Evolutionary conservation across 768 basidiomycete species (phyloP).

Genomic region (Trametes cingulata): DNA sequence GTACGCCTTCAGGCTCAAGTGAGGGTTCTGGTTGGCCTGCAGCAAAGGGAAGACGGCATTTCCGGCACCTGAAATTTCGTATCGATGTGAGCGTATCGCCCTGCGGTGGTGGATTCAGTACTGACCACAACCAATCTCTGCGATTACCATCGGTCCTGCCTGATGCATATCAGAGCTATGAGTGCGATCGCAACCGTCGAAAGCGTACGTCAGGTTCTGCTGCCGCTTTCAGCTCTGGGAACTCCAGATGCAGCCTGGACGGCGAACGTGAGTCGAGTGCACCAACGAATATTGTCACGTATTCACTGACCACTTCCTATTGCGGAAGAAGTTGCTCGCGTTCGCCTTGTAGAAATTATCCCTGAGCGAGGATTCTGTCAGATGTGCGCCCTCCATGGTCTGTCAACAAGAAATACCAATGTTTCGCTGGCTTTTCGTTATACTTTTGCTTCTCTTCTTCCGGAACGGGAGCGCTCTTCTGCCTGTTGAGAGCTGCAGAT

Average conservation of each 20-base stretch:
- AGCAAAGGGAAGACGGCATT: constrained; percentile 92
- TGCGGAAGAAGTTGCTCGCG: constrained; percentile 86
- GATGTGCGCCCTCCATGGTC: background rate
- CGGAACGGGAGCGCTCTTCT: constrained; percentile 72
- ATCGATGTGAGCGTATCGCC: background rate
- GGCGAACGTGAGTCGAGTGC: background rate
- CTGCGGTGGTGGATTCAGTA: constrained; percentile 2
- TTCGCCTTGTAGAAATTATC: constrained; percentile 92
- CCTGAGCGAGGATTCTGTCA: constrained; percentile 46
- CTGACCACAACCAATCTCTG: constrained; percentile 91
- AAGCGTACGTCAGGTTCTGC: constrained; percentile 59
- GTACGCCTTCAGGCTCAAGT: constrained; percentile 73
- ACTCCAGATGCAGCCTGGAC: constrained; percentile 86
- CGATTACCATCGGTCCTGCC: constrained; percentile 77
- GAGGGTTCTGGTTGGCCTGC: constrained; percentile 77
- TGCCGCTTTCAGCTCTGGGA: constrained; percentile 80
- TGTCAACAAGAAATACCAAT: constrained; percentile 52
- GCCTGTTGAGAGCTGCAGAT: constrained; percentile 64
- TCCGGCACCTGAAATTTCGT: constrained; percentile 70
- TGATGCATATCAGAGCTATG: constrained; percentile 31
- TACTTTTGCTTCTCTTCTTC: constrained; percentile 69
- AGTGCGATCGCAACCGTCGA: background rate
- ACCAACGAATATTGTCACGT: background rate
- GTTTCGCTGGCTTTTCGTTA: constrained; percentile 69
- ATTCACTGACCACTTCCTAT: constrained; percentile 76